Evolutionary conservation across 208 protist genomes (phyloP), one percentile per base, ranked within the genome.

Genomic region (Porcisia hertigi): DNA sequence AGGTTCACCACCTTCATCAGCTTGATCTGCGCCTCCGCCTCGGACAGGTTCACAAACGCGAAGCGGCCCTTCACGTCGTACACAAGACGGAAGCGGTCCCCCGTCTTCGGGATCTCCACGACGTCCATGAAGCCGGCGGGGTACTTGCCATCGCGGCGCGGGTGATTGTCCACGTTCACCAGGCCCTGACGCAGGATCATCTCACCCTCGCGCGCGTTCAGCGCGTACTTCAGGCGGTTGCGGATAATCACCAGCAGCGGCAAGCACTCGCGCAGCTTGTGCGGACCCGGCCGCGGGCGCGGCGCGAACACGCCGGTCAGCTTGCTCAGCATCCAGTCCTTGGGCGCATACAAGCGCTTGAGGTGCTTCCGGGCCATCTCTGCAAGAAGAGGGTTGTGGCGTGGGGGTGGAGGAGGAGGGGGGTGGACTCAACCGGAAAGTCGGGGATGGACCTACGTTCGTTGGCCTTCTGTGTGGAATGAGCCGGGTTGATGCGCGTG

Each of bases 321-420:
- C 93, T 99, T 99, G 92, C 98, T 98, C 62, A 99, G 92, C 98
- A 99, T 99, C 99, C 99, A 99, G 90, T 99, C 98, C 77, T 94
- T 96, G 73, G 99, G 99, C 65, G 99, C 99, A 85, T 92, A 96
- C 63, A 99, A 86, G 85, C 99, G 97, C 96, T 99, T 99, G 69
- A 99, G 85, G 94, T 99, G 99, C 86, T 99, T 99, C 94, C 99
- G 99, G 76, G 98, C 98, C 92, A 96, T 96, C 52, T 84, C 92
- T 47, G 67, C 52, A 14, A 16, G 67, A 39, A 23, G 53, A 57
- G 53, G 6, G 54, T 3, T 16, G 25, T 25, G 54, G 14, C 54
- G 54, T 2, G 23, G n/a, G 54, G n/a, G 11, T 7, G 5, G 23
- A n/a, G 8, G 23, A n/a, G 14, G 20, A 23, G 25, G 34, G 59